Conservation (phyloP, 495 filamentous ascomycete species). For the Aspergillus biplanus region DNA sequence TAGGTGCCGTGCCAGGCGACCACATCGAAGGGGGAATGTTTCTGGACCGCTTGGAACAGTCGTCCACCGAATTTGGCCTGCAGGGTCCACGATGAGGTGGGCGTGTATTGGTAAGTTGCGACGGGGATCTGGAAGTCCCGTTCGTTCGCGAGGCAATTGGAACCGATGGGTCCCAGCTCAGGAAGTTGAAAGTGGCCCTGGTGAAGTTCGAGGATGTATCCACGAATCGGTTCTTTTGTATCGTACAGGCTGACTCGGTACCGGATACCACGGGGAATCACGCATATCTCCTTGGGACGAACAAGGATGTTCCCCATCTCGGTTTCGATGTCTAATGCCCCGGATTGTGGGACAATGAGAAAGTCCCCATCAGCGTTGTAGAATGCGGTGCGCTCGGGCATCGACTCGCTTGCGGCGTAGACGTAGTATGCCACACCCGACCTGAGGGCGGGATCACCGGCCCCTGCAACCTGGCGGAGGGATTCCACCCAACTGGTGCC, state of each 20-base stretch:
- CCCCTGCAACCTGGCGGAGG: constrained; percentile 76
- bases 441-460: constrained; percentile 82
- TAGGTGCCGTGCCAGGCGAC: constrained; percentile 81
- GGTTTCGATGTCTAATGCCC: constrained; percentile 81
- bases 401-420: constrained; percentile 79
- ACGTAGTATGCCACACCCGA: constrained; percentile 79
- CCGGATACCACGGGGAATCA: constrained; percentile 82
- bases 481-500: constrained; percentile 80
- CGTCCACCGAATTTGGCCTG: constrained; percentile 75
- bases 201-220: constrained; percentile 88
- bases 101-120: constrained; percentile 58
- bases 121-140: constrained; percentile 88
- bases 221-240: constrained; percentile 61
- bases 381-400: constrained; percentile 72
- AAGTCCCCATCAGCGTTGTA: constrained; percentile 91
- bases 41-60: constrained; percentile 72
- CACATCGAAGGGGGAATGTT: constrained; percentile 79
- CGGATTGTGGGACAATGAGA: constrained; percentile 82
- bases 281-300: constrained; percentile 84
- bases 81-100: constrained; percentile 59
- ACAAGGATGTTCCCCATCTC: constrained; percentile 81
- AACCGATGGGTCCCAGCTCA: constrained; percentile 87
- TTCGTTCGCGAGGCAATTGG: constrained; percentile 82
- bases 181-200: constrained; percentile 83
- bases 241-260: constrained; percentile 71